phyloP scores from a whole-genome alignment of 768 basidiomycete species.

The Xerocomus spinulosus region DNA sequence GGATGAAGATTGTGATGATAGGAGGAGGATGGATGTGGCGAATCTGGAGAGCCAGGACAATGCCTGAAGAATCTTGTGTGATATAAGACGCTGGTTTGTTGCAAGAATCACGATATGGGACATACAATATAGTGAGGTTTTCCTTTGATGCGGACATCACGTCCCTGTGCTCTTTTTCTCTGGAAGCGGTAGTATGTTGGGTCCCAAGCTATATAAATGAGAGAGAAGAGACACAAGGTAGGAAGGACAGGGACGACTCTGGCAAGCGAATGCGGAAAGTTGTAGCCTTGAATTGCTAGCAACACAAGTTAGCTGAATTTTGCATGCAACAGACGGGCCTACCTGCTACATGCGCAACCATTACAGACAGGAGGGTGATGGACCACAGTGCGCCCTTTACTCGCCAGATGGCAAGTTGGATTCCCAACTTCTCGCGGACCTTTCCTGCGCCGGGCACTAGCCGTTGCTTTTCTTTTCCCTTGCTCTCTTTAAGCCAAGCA shows the following conservation, averaged over 20 bases:
- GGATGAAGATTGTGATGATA: slow-evolving; percentile 39
- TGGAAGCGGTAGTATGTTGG: slow-evolving; percentile 66
- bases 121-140: slow-evolving; percentile 61
- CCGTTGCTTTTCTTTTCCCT: slow-evolving; percentile 57
- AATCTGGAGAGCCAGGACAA: slow-evolving; percentile 56
- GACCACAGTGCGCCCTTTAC: slow-evolving; percentile 67
- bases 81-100: background rate
- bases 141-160: slow-evolving; percentile 63
- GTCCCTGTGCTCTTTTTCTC: slow-evolving; percentile 63
- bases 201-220: slow-evolving; percentile 84
- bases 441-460: slow-evolving; percentile 38
- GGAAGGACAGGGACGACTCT: slow-evolving; percentile 43
- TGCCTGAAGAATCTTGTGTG: slow-evolving; percentile 53
- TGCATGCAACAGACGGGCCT: slow-evolving; percentile 12
- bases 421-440: slow-evolving; percentile 41
- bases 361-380: slow-evolving; percentile 38
- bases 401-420: slow-evolving; percentile 62
- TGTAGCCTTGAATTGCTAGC: slow-evolving; percentile 20
- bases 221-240: slow-evolving; percentile 47
- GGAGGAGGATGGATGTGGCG: slow-evolving; percentile 43
- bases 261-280: slow-evolving; percentile 15
- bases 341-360: slow-evolving; percentile 48
- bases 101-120: slow-evolving; percentile 1
- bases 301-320: slow-evolving; percentile 1
- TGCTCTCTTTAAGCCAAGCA: slow-evolving; percentile 61